Conservation (phyloP, 164 flowering plant genomes). For the Amborella trichopoda region DNA sequence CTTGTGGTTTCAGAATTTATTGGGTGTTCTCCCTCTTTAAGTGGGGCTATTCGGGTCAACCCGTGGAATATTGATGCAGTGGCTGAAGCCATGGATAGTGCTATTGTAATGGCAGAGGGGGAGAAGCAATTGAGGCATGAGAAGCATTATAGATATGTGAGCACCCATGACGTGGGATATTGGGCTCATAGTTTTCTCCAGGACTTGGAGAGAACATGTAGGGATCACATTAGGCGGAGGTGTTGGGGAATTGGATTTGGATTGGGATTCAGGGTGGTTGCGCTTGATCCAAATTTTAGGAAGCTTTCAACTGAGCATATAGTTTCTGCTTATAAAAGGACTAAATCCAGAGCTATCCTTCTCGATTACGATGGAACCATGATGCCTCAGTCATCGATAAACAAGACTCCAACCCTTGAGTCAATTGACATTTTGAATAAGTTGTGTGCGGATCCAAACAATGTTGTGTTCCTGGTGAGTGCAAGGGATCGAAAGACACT, state of each 20-base stretch:
- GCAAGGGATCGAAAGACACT: slow-evolving; percentile 35
- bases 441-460: slow-evolving; percentile 46
- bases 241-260: slow-evolving; percentile 79
- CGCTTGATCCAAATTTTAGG: slow-evolving; percentile 57
- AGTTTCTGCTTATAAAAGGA: slow-evolving; percentile 57
- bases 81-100: slow-evolving; percentile 65
- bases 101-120: slow-evolving; percentile 41
- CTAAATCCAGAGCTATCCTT: slow-evolving; percentile 48
- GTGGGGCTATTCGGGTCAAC: slow-evolving; percentile 73
- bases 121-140: slow-evolving; percentile 68
- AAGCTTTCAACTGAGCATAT: slow-evolving; percentile 63
- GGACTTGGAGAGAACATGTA: slow-evolving; percentile 56
- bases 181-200: slow-evolving; percentile 67
- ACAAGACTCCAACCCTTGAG: slow-evolving; percentile 39
- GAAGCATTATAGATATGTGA: slow-evolving; percentile 64
- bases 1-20: slow-evolving; percentile 68
- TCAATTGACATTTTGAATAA: slow-evolving; percentile 38
- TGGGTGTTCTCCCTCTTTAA: slow-evolving; percentile 72
- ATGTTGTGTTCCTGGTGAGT: slow-evolving; percentile 62
- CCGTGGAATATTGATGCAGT: slow-evolving; percentile 74
- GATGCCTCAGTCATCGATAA: slow-evolving; percentile 54
- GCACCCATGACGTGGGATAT: slow-evolving; percentile 65
- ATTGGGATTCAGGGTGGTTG: slow-evolving; percentile 54
- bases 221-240: slow-evolving; percentile 37
- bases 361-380: slow-evolving; percentile 80